Evolutionary conservation across 176 grass and related monocot genomes (phyloP).

Genomic region (Metroxylon sagu): DNA sequence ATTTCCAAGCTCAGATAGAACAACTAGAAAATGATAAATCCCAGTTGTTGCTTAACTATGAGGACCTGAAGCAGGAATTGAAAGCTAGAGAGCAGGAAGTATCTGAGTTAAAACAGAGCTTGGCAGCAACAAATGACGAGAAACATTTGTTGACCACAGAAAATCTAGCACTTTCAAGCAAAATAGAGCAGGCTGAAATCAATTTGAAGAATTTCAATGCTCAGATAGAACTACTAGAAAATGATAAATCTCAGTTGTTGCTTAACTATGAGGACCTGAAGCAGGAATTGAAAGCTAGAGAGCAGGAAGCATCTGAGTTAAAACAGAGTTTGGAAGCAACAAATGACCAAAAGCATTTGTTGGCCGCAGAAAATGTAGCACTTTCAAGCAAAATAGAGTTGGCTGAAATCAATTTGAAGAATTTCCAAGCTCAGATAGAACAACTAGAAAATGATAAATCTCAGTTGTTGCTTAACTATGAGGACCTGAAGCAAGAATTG

Average conservation of each 20-base stretch:
- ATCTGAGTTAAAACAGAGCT: not conserved
- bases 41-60: not conserved
- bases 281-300: not conserved
- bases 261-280: not conserved
- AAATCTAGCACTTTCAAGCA: not conserved
- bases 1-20: not conserved
- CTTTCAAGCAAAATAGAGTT: not conserved
- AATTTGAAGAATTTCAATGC: not conserved
- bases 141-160: not conserved
- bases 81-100: not conserved
- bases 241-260: not conserved
- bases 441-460: slow-evolving; percentile 10
- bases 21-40: not conserved
- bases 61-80: not conserved
- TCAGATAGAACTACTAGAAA: slow-evolving; percentile 33
- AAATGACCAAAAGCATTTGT: not conserved
- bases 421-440: slow-evolving; percentile 27
- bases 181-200: not conserved
- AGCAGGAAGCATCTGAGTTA: not conserved
- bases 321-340: not conserved
- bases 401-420: not conserved
- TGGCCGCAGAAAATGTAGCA: not conserved
- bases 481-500: not conserved
- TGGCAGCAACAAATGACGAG: not conserved
- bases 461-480: not conserved